Percentiles rank a stretch among this genome's conserved stretches.
phyloP scores from a whole-genome alignment of 352 stramenopile species.

The Phytophthora citricola region DNA sequence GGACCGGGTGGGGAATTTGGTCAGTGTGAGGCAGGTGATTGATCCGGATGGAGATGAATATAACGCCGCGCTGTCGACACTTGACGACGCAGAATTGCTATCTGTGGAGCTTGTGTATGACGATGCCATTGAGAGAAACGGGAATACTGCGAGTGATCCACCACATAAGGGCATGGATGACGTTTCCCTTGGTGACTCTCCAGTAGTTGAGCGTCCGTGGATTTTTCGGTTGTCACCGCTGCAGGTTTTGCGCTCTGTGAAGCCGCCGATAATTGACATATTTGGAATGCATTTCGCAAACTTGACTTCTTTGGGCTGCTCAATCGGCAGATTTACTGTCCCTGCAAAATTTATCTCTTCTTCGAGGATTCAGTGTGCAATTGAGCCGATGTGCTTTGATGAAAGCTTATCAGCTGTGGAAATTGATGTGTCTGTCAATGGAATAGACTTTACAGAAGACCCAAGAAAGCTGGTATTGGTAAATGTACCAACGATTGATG shows the following conservation, averaged over 20 bases:
- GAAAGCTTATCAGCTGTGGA: background rate
- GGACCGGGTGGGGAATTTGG: slow-evolving; percentile 27
- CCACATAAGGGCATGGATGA: slow-evolving; percentile 38
- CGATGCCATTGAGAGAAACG: background rate
- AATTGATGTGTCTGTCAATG: slow-evolving; percentile 44
- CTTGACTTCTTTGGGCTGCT: slow-evolving; percentile 27
- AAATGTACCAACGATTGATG: slow-evolving; percentile 19
- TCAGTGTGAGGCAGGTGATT: slow-evolving; percentile 23
- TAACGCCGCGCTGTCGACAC: slow-evolving; percentile 29
- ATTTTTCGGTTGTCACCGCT: slow-evolving; percentile 35
- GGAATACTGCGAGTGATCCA: slow-evolving; percentile 19
- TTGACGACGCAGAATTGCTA: slow-evolving; percentile 20
- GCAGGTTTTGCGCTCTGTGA: slow-evolving; percentile 15
- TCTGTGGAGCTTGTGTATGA: slow-evolving; percentile 28
- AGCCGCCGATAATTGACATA: slow-evolving; percentile 30
- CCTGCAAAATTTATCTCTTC: slow-evolving; percentile 28
- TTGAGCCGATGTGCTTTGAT: slow-evolving; percentile 26
- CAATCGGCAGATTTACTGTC: slow-evolving; percentile 4
- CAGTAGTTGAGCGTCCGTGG: slow-evolving; percentile 15
- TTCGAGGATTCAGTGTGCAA: slow-evolving; percentile 38
- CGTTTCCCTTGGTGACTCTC: slow-evolving; percentile 23
- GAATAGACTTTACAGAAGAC: slow-evolving; percentile 30
- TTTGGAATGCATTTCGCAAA: slow-evolving; percentile 45
- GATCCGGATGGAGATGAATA: slow-evolving; percentile 47
- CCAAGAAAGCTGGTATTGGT: slow-evolving; percentile 13